Evolutionary conservation across 208 protist genomes (phyloP), one percentile per base, ranked within the genome.

Genomic region (Leptomonas seymouri): DNA sequence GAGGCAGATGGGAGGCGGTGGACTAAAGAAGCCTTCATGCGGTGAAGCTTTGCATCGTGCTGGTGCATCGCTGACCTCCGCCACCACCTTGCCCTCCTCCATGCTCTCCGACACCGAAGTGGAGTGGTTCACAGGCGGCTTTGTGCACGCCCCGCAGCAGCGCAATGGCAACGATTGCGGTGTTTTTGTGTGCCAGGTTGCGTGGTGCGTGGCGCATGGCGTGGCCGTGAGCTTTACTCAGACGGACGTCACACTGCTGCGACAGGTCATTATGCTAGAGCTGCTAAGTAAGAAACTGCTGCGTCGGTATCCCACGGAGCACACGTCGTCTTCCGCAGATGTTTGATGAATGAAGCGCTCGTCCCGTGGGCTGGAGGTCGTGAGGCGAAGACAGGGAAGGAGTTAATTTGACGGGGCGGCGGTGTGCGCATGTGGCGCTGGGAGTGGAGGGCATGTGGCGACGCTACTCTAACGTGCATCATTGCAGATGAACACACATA

Each of bases 181-280:
- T 61, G 83, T 93, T 16, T 95, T 91, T 79, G 89, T 95, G n/a
- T 93, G 89, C 48, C 76, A 87, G 36, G 66, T 64, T 6, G 89
- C 86, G 41, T 95, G 87, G 85, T 95, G 89, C 64, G 63, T 68
- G 7, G 82, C 81, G 14, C 56, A 92, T 16, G 82, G 78, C 23
- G 66, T 92, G 51, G 79, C 89, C 28, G 72, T 86, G 16, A 64
- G 49, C 25, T 94, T 92, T 58, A 67, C 71, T 0, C 83, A 90
- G 54, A 34, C 46, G 2, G 75, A 81, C n/a, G 67, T 91, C 6
- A 73, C 63, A 14, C 61, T 75, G 42, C 55, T 90, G 44, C 81
- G 89, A 14, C 58, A 80, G 15, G 77, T 90, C 18, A 86, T 94
- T 41, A 59, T 72, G 42, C 80, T 90, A 48, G 85, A 94, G 76